Percentiles rank a stretch among this genome's conserved stretches.
Evolutionary conservation across 345 rosid genomes (phyloP).

Genomic region (Carallia brachiata): DNA sequence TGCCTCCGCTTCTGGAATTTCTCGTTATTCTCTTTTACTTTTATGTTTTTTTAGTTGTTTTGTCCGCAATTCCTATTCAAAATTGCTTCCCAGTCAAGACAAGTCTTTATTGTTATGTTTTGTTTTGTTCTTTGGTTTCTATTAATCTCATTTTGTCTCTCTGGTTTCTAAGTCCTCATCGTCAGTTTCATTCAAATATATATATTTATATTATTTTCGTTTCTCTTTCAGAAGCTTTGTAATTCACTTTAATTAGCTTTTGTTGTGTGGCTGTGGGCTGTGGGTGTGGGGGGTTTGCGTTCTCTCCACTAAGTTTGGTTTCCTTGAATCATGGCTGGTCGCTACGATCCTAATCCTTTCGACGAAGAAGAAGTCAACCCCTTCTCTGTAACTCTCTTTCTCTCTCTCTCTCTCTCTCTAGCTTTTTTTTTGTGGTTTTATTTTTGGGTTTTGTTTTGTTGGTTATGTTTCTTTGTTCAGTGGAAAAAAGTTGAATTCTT

Average conservation of each 20-base stretch:
- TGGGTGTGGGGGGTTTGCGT: neutral
- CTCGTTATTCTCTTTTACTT: neutral
- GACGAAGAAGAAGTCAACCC: constrained; percentile 95
- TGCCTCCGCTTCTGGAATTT: neutral
- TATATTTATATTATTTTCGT: neutral
- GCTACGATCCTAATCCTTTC: constrained; percentile 81
- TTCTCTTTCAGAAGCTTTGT: neutral
- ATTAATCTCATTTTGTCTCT: neutral
- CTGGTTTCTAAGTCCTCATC: neutral
- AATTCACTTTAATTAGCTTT: neutral
- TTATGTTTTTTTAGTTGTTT: too few species aligned
- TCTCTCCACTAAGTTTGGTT: neutral
- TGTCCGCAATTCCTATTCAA: neutral
- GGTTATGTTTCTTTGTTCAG: neutral
- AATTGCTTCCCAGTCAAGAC: constrained; percentile 9
- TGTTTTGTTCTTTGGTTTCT: neutral
- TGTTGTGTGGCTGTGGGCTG: neutral
- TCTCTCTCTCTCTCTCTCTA: neutral
- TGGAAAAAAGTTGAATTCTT: constrained; percentile 2
- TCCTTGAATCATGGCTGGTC: constrained; percentile 58
- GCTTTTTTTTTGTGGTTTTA: neutral
- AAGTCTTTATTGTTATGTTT: neutral
- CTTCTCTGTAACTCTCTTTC: constrained; percentile 61
- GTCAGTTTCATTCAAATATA: neutral
- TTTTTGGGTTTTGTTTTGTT: neutral